Base-by-base conservation (phyloP, 2,329 filamentous ascomycete species). In the Bretziella fagacearum region DNA sequence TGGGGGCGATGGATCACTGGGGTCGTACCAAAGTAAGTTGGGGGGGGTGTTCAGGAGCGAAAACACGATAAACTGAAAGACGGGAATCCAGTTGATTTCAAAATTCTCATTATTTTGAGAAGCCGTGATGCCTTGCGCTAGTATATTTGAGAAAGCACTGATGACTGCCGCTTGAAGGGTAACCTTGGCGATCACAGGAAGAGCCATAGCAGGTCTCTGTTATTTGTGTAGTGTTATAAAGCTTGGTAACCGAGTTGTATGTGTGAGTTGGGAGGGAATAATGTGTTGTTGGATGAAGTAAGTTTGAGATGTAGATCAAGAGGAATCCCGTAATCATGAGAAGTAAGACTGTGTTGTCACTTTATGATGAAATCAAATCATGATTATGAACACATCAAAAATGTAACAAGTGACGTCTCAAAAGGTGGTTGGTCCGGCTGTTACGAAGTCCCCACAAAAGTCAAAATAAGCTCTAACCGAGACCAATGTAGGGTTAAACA, bases 31-130 rank as follows among this genome's bases (percentile, higher is more conserved):
- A 55, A 84, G 59, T 58, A 85, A 84, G 63, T 95, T 95, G 37
- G 82, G 82, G 2, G 86, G 85, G 33, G 79, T 81, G 60, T 71
- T 79, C 50, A 93, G 58, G 27, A 83, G 58, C 53, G 79, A 74
- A 65, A 80, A 93, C 46, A 84, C 57, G 44, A 83, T 64, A 62
- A 93, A 94, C 58, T 86, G 82, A 54, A 86, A 64, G 36, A 93
- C 68, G 3, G 81, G 75, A 4, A 71, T 63, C 62, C 71, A 70
- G 61, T 86, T 74, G 55, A 93, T 65, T 20, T 65, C 60, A 45
- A 83, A 70, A 8, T 74, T 62, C 45, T 62, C 65, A 8, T 30
- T 25, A 33, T 63, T 61, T 55, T 70, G 71, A 55, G 79, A 78
- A 6, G 78, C 71, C 6, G 70, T 70, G 51, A 91, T 72, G 49